Conservation (phyloP, 2,329 filamentous ascomycete genomes). For the Nemania sp. region DNA sequence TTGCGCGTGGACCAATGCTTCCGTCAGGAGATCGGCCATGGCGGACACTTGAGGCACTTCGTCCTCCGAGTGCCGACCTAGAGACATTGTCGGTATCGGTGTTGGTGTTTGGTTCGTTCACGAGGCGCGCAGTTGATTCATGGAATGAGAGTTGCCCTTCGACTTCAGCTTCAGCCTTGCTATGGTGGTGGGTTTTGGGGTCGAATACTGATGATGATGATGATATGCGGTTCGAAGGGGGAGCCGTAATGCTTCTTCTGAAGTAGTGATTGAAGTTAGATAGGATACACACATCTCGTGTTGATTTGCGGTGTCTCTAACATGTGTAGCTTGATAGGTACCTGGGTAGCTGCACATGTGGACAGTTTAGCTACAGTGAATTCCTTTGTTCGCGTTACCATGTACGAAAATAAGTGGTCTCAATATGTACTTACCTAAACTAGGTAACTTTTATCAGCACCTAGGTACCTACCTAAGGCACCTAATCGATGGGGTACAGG, state of each 20-base stretch:
- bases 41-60: constrained; percentile 65
- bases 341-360: not conserved
- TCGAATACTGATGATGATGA: constrained; percentile 1
- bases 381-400: not conserved
- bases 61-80: constrained; percentile 58
- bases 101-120: constrained; percentile 1
- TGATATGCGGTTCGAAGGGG: not conserved
- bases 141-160: not conserved
- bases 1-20: constrained; percentile 70
- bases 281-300: constrained; percentile 18
- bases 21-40: constrained; percentile 66
- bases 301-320: not conserved
- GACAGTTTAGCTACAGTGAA: not conserved
- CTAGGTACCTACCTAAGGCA: not conserved
- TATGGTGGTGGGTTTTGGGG: not conserved
- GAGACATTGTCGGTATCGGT: constrained; percentile 57
- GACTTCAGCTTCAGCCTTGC: constrained; percentile 17
- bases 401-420: not conserved
- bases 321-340: not conserved
- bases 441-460: not conserved
- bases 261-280: constrained; percentile 1
- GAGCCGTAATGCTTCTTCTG: constrained; percentile 12
- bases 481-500: not conserved
- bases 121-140: constrained; percentile 7
- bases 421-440: not conserved